Percentiles rank a stretch among this genome's conserved stretches.
These are phyloP conservation scores for Amaranthus hypochondriacus DNA, from an alignment of 148 eudicot species.

Conservation along the genomic window DNA sequence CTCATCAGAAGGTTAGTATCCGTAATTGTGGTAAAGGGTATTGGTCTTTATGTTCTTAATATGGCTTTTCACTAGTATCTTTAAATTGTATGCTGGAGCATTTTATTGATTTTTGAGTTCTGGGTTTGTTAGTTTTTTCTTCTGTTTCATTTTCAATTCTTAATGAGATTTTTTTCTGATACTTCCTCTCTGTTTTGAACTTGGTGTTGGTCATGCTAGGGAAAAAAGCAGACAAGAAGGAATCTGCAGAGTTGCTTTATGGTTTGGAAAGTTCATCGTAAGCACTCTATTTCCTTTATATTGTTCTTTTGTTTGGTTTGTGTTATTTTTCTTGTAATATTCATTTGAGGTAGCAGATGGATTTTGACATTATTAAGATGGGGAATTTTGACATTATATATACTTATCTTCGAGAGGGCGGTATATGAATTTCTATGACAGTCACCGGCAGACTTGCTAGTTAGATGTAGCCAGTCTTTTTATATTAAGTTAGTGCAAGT, in stretches of 20 bases:
- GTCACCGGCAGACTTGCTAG: not conserved
- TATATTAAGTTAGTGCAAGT: not conserved
- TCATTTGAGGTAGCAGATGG: not conserved
- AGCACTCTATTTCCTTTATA: conserved; percentile 18
- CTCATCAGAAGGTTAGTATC: conserved; percentile 49
- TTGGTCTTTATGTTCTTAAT: not conserved
- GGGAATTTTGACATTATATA: not conserved
- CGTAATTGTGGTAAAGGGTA: not conserved
- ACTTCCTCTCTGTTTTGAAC: not conserved
- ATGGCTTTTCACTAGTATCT: not conserved
- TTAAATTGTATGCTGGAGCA: too few relatives aligned
- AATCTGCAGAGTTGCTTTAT: conserved; percentile 42
- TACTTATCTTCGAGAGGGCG: not conserved
- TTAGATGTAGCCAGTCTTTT: not conserved
- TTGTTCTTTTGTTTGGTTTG: not conserved
- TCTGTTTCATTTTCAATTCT: not conserved
- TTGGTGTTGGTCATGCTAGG: conserved; percentile 27
- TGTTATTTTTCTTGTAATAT: not conserved
- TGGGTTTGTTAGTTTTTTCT: not conserved
- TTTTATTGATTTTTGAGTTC: not conserved
- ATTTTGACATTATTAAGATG: not conserved
- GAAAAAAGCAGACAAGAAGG: conserved; percentile 41
- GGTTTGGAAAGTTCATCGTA: conserved; percentile 45
- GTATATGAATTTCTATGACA: not conserved
- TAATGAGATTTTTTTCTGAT: not conserved